Evolutionary conservation across 345 rosid species (phyloP).

Genomic region (Gossypium thurberi): DNA sequence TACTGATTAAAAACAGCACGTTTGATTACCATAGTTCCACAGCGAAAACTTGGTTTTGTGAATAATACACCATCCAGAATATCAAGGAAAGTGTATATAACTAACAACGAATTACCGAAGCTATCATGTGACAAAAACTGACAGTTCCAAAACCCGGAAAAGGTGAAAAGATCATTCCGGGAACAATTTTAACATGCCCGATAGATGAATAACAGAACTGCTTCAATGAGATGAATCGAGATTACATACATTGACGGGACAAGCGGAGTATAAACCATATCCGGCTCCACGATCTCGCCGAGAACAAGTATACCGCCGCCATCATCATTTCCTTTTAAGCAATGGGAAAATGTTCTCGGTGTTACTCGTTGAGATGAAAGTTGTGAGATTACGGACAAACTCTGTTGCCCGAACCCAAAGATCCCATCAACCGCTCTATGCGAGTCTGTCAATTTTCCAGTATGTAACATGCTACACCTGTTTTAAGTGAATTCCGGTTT

Average conservation of each 20-base stretch:
- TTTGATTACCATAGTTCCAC: too few relatives aligned
- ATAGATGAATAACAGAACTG: neutral
- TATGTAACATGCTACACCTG: conserved; percentile 79
- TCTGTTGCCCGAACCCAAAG: conserved; percentile 86
- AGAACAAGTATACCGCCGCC: conserved; percentile 95
- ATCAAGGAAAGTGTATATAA: neutral
- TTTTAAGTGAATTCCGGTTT: conserved; percentile 17
- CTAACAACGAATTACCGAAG: neutral
- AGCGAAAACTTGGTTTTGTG: neutral
- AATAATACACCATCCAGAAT: neutral
- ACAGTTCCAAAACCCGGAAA: neutral
- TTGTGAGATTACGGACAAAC: conserved; percentile 80
- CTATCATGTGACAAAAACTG: neutral
- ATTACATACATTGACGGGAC: conserved; percentile 68
- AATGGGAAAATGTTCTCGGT: conserved; percentile 89
- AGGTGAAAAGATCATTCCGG: neutral
- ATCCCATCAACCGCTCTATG: conserved; percentile 95
- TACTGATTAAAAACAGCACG: too few relatives aligned
- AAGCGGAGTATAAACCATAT: conserved; percentile 80
- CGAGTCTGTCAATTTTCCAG: conserved; percentile 71
- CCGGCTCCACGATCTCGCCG: conserved; percentile 85
- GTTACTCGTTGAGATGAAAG: conserved; percentile 74
- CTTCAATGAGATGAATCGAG: neutral
- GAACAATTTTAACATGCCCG: neutral
- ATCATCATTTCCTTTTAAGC: conserved; percentile 65